Base-by-base conservation (phyloP, 2,329 filamentous ascomycete genomes). In the Aspergillus sp. region DNA sequence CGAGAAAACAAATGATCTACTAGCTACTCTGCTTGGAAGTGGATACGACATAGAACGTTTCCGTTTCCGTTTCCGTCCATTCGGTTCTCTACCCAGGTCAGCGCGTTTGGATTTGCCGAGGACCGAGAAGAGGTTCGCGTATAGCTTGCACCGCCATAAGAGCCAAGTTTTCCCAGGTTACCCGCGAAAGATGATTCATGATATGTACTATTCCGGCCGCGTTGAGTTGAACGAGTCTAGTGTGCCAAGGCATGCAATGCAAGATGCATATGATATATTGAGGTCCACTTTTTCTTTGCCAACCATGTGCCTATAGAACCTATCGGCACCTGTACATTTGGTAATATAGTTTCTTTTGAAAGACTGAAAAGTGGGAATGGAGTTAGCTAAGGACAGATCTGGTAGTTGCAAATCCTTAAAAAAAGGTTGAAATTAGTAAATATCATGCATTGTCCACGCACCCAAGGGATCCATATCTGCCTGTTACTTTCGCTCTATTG, bases 261-360 rank as follows among this genome's bases (percentile, higher is more conserved):
- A 22, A 24, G 12, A 57, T 61, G 63, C 60, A 64, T 58, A 58
- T 62, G 63, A 62, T 63, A 59, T 58, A 61, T 60, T 50, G 49
- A 39, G 54, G 24, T 47, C 57, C 32, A 63, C 57, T 31, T 39
- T 42, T 29, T 9, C 26, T 11, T 29, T 12, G 14, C n/a, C 47
- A 51, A 39, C 56, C 56, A 65, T 65, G 59, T 63, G 58, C 56
- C 62, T 61, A 57, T 46, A 54, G 54, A 42, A 63, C 36, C 49
- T 56, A 58, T 22, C 54, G 54, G 31, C 58, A 52, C 55, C 63
- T 66, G 63, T 59, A 61, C 54, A 52, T 49, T 55, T 49, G 52
- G 55, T 65, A 64, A 60, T 51, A 61, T 62, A 61, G 63, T 56
- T 57, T 32, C 52, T 58, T 54, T 60, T 47, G 29, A 50, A 62